Conservation (phyloP, 225 moss, liverwort and hornwort species). For the Bryum argenteum region DNA sequence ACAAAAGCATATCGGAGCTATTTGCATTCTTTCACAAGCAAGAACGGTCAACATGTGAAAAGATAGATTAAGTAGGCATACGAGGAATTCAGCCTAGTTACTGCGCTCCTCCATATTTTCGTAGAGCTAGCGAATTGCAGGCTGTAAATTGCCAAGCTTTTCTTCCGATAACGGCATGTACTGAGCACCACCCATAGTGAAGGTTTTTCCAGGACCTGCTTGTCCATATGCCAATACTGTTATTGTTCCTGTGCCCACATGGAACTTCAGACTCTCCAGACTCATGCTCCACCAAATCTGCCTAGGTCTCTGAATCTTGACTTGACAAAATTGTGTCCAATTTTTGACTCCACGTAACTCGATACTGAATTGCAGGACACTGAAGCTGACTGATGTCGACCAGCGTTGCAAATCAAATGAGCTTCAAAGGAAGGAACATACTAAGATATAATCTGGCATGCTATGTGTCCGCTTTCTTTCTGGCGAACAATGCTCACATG, state of each 20-base stretch:
- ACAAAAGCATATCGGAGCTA: background rate
- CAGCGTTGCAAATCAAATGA: background rate
- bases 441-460: background rate
- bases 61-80: slow-evolving; percentile 28
- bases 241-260: slow-evolving; percentile 60
- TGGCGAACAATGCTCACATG: no score
- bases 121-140: slow-evolving; percentile 78
- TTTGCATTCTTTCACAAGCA: background rate
- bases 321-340: background rate
- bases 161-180: slow-evolving; percentile 67
- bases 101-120: slow-evolving; percentile 71
- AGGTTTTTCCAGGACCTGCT: slow-evolving; percentile 76
- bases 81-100: slow-evolving; percentile 72
- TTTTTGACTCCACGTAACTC: background rate
- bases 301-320: background rate
- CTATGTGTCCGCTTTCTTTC: no score
- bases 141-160: slow-evolving; percentile 78
- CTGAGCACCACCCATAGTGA: slow-evolving; percentile 83
- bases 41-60: background rate
- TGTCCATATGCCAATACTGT: slow-evolving; percentile 81
- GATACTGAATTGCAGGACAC: background rate
- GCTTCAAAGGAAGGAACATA: background rate
- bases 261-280: slow-evolving; percentile 16
- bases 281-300: background rate
- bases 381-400: slow-evolving; percentile 1